These are phyloP conservation scores for Salix viminalis DNA, from an alignment of 345 rosid genomes.

Conservation along the genomic window DNA sequence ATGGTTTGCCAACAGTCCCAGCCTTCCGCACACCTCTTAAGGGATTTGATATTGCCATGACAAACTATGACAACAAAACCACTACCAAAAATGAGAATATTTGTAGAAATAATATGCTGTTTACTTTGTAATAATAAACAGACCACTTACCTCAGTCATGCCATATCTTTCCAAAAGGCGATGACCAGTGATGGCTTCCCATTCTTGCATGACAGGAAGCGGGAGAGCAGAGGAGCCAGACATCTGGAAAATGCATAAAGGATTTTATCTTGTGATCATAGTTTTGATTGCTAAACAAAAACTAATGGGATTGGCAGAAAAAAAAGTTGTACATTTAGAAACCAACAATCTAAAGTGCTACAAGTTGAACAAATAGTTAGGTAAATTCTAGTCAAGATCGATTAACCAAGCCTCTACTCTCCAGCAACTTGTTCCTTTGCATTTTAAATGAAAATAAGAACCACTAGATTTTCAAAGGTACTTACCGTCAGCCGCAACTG, in stretches of 20 bases:
- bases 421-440: not conserved
- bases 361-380: not conserved
- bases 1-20: constrained; percentile 96
- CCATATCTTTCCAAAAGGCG: constrained; percentile 96
- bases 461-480: not conserved
- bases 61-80: constrained; percentile 50
- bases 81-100: not conserved
- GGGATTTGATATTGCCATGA: constrained; percentile 95
- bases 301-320: not conserved
- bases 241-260: constrained; percentile 49
- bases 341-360: not conserved
- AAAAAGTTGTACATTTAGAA: not conserved
- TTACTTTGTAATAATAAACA: not conserved
- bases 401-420: not conserved
- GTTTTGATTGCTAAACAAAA: not conserved
- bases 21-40: constrained; percentile 68
- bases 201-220: constrained; percentile 81
- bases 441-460: not conserved
- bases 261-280: not conserved
- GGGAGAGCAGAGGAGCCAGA: constrained; percentile 98
- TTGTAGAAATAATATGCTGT: not conserved
- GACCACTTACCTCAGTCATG: constrained; percentile 78
- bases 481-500: constrained; percentile 84
- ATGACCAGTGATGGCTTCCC: constrained; percentile 95
- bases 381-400: not conserved